Evolutionary conservation across 495 filamentous ascomycete genomes (phyloP).

Genomic region (Aspergillus kassunensis): DNA sequence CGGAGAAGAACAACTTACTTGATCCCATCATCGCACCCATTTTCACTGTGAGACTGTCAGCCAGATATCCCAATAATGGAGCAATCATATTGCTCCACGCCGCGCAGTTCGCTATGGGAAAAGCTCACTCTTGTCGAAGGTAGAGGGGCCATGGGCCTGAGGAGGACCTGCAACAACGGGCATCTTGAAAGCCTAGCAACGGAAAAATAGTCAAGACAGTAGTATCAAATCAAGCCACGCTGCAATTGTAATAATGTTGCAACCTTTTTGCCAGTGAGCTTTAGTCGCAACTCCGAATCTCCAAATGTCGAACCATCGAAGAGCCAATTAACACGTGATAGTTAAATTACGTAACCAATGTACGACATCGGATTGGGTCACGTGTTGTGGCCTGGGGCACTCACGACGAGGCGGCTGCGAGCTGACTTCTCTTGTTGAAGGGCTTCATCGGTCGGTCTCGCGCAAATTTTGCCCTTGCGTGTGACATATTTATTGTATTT

Average conservation of each 20-base stretch:
- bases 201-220: too few species aligned
- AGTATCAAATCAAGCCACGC: not conserved
- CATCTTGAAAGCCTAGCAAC: too few species aligned
- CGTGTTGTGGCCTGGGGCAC: slow-evolving; percentile 22
- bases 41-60: slow-evolving; percentile 60
- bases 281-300: slow-evolving; percentile 6
- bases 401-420: slow-evolving; percentile 19
- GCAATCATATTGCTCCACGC: not conserved
- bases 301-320: slow-evolving; percentile 14
- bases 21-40: slow-evolving; percentile 98
- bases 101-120: not conserved
- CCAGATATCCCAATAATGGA: not conserved
- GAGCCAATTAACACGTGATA: slow-evolving; percentile 19
- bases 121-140: slow-evolving; percentile 84
- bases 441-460: slow-evolving; percentile 27
- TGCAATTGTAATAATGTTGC: not conserved
- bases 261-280: slow-evolving; percentile 1
- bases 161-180: slow-evolving; percentile 61
- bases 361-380: slow-evolving; percentile 15
- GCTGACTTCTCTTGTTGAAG: slow-evolving; percentile 27
- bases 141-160: slow-evolving; percentile 65
- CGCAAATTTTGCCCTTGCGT: slow-evolving; percentile 22
- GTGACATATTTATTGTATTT: slow-evolving; percentile 24
- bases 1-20: slow-evolving; percentile 55
- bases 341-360: slow-evolving; percentile 12